Evolutionary conservation across 2,329 filamentous ascomycete genomes (phyloP).

Genomic region (Pseudocercospora fuligena): DNA sequence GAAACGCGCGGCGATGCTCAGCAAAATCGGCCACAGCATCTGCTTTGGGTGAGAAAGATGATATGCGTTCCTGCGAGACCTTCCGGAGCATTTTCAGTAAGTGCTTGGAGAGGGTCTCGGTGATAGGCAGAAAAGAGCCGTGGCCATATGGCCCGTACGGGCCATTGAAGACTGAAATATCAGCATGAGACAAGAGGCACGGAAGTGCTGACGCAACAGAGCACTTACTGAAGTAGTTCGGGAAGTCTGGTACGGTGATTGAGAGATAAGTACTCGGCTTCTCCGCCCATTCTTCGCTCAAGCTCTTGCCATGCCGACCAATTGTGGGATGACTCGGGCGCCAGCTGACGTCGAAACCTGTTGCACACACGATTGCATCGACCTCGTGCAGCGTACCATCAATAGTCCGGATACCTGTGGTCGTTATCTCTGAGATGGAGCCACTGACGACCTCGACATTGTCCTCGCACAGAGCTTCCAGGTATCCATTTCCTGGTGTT

Average conservation of each 20-base stretch:
- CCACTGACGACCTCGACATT: slow-evolving; percentile 41
- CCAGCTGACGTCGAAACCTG: slow-evolving; percentile 42
- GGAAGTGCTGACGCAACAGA: not conserved
- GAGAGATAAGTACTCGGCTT: slow-evolving; percentile 43
- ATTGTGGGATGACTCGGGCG: slow-evolving; percentile 33
- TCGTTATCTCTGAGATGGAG: slow-evolving; percentile 30
- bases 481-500: slow-evolving; percentile 51
- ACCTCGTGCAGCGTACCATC: slow-evolving; percentile 34
- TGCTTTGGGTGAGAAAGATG: slow-evolving; percentile 8
- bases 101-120: slow-evolving; percentile 9
- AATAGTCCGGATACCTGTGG: slow-evolving; percentile 33
- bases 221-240: slow-evolving; percentile 33
- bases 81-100: slow-evolving; percentile 15
- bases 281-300: slow-evolving; percentile 43
- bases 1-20: slow-evolving; percentile 8
- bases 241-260: slow-evolving; percentile 32
- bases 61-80: slow-evolving; percentile 1
- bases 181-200: slow-evolving; percentile 29
- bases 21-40: slow-evolving; percentile 42
- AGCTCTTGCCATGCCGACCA: slow-evolving; percentile 30
- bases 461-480: slow-evolving; percentile 44
- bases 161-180: slow-evolving; percentile 41
- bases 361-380: slow-evolving; percentile 44
- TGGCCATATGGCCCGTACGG: slow-evolving; percentile 47
- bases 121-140: slow-evolving; percentile 31